These are phyloP conservation scores for Aphanomyces cochlioides DNA, from an alignment of 352 stramenopile genomes.

Conservation along the genomic window DNA sequence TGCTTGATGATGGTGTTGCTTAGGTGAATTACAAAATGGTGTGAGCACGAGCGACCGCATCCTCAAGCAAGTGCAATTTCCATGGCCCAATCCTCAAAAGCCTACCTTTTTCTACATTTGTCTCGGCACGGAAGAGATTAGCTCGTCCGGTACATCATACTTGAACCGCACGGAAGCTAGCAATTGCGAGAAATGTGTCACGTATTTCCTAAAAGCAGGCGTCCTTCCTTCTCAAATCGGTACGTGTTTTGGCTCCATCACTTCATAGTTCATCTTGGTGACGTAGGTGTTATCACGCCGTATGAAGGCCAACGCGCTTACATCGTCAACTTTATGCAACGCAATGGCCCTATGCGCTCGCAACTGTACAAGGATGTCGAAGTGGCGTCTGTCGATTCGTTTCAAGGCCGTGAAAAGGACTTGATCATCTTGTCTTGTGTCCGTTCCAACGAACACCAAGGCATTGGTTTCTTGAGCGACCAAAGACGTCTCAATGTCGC, in stretches of 20 bases:
- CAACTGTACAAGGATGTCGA: conserved; percentile 98
- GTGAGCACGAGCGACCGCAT: conserved; percentile 94
- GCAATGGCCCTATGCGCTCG: conserved; percentile 90
- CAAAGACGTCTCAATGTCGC: conserved; percentile 98
- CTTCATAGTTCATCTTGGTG: not conserved
- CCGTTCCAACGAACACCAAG: conserved; percentile 98
- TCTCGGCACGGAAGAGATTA: conserved; percentile 97
- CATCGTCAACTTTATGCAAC: conserved; percentile 97
- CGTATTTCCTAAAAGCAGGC: conserved; percentile 92
- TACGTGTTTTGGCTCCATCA: not conserved
- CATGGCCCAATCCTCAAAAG: conserved; percentile 95
- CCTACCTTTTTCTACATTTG: conserved; percentile 98
- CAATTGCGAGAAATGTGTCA: conserved; percentile 98
- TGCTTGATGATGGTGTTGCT: not conserved
- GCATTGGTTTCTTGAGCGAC: conserved; percentile 99
- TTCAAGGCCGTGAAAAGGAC: conserved; percentile 99
- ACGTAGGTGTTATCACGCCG: conserved; percentile 91
- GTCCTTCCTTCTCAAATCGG: conserved; percentile 91
- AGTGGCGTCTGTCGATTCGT: conserved; percentile 98
- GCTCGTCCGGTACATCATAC: conserved; percentile 96
- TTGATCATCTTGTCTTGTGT: conserved; percentile 98
- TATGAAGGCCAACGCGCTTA: conserved; percentile 98
- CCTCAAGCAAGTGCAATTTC: conserved; percentile 88
- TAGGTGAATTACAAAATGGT: conserved; percentile 97
- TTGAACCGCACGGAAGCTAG: conserved; percentile 98